A percentile compares a stretch with the other conserved stretches of the same genome.
Conservation (phyloP, 1,284 basidiomycete genomes). For the Wolfiporia cocos region DNA sequence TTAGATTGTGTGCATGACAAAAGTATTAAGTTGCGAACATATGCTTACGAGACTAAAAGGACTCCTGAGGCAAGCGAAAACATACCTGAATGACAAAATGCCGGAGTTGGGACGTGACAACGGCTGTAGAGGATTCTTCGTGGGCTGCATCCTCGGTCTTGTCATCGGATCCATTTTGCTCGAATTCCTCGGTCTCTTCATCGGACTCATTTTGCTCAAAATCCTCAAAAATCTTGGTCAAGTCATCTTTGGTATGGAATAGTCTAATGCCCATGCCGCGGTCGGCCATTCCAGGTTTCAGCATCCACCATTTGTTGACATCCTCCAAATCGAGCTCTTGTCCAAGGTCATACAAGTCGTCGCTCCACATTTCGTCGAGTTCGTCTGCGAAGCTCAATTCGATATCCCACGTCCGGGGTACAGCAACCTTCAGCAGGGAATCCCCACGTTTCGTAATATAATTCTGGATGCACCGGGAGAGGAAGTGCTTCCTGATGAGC, state of each 20-base stretch:
- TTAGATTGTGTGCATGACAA: too few relatives aligned
- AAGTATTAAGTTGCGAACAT: too few relatives aligned
- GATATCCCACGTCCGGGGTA: slow-evolving; percentile 83
- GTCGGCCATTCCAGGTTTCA: slow-evolving; percentile 98
- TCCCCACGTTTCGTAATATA: slow-evolving; percentile 70
- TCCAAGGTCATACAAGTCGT: slow-evolving; percentile 90
- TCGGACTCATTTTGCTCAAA: slow-evolving; percentile 68
- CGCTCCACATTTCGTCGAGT: slow-evolving; percentile 88
- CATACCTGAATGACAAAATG: slow-evolving; percentile 95
- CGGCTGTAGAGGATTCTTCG: slow-evolving; percentile 40
- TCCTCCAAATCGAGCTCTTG: slow-evolving; percentile 47
- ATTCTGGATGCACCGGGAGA: slow-evolving; percentile 72
- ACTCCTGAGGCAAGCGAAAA: too few relatives aligned
- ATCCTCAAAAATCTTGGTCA: slow-evolving; percentile 77
- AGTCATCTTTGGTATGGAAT: slow-evolving; percentile 74
- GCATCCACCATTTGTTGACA: slow-evolving; percentile 74
- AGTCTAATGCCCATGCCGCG: slow-evolving; percentile 92
- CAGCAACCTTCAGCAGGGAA: slow-evolving; percentile 46
- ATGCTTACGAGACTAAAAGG: too few relatives aligned
- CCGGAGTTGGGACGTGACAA: slow-evolving; percentile 82
- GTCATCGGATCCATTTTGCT: slow-evolving; percentile 47
- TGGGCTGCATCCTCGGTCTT: slow-evolving; percentile 26
- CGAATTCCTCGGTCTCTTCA: slow-evolving; percentile 50
- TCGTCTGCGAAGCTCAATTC: slow-evolving; percentile 93
- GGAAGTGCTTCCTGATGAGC: slow-evolving; percentile 92